phyloP scores from a whole-genome alignment of 176 grass and related monocot species.

The Phyllostachys edulis region DNA sequence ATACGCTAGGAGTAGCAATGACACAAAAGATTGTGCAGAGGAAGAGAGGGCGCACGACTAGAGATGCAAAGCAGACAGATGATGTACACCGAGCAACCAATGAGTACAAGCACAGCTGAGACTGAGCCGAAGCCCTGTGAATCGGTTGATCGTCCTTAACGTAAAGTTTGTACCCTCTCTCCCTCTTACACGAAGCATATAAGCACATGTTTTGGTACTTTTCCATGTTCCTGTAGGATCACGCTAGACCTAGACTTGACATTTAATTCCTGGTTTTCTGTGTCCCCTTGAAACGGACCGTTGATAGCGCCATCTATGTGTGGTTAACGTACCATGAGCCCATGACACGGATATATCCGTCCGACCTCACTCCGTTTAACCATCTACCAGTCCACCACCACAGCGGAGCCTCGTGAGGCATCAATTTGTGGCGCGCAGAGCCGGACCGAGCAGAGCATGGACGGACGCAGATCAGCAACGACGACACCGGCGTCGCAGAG shows the following conservation, averaged over 20 bases:
- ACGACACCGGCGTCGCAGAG: not conserved
- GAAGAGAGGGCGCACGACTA: too few relatives aligned
- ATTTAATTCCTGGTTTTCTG: not conserved
- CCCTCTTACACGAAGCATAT: too few relatives aligned
- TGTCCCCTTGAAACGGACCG: not conserved
- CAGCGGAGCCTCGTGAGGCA: not conserved
- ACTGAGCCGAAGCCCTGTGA: too few relatives aligned
- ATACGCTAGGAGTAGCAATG: too few relatives aligned
- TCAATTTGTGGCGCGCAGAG: not conserved
- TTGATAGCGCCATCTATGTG: not conserved
- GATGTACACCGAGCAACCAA: too few relatives aligned
- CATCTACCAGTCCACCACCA: not conserved
- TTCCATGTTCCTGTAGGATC: not conserved
- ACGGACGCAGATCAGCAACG: not conserved
- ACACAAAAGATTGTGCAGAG: too few relatives aligned
- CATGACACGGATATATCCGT: not conserved
- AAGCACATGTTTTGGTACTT: not conserved
- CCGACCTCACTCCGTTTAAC: not conserved
- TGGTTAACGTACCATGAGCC: not conserved
- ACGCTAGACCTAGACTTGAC: not conserved
- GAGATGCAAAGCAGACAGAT: too few relatives aligned
- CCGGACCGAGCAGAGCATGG: not conserved
- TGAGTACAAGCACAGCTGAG: too few relatives aligned
- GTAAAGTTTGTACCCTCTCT: too few relatives aligned
- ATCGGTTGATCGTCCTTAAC: too few relatives aligned